A percentile compares a stretch with the other conserved stretches of the same genome.
These are phyloP conservation scores for Oxytropis ochrocephala DNA, from an alignment of 306 rosid genomes.

Conservation along the genomic window DNA sequence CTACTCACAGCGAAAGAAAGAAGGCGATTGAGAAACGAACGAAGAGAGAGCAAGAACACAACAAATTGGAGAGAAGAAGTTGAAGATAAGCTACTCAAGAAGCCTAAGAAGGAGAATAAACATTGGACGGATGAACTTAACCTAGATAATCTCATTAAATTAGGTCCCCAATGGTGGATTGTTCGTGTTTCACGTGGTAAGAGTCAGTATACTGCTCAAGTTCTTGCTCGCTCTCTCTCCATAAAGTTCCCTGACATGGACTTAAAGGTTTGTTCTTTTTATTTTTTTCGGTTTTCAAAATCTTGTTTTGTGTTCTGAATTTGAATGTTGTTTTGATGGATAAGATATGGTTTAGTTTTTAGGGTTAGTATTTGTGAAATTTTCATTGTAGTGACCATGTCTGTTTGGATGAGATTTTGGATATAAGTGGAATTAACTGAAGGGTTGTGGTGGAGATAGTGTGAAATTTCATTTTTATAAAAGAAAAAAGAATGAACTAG, in stretches of 20 bases:
- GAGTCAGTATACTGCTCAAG: slow-evolving; percentile 50
- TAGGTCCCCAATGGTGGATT: slow-evolving; percentile 88
- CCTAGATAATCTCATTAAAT: slow-evolving; percentile 54
- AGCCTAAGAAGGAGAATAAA: slow-evolving; percentile 58
- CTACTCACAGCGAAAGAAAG: slow-evolving; percentile 56
- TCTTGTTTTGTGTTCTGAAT: neutral
- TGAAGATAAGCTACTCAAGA: slow-evolving; percentile 61
- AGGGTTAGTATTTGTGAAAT: neutral
- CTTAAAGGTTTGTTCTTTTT: slow-evolving; percentile 50
- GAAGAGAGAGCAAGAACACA: slow-evolving; percentile 52
- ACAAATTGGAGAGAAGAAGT: slow-evolving; percentile 71
- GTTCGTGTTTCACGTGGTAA: slow-evolving; percentile 51
- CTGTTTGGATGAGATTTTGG: neutral
- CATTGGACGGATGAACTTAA: slow-evolving; percentile 75
- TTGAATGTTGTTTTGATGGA: neutral
- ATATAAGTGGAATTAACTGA: neutral
- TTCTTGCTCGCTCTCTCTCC: slow-evolving; percentile 61
- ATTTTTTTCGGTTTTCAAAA: neutral
- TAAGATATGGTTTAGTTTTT: neutral
- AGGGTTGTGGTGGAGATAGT: neutral
- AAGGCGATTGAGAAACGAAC: slow-evolving; percentile 61
- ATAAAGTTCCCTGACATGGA: slow-evolving; percentile 48
- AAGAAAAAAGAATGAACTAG: neutral
- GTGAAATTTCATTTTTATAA: too few species aligned
- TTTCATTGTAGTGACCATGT: neutral